phyloP scores from a whole-genome alignment of 768 basidiomycete species.

The Solioccasus polychromus region DNA sequence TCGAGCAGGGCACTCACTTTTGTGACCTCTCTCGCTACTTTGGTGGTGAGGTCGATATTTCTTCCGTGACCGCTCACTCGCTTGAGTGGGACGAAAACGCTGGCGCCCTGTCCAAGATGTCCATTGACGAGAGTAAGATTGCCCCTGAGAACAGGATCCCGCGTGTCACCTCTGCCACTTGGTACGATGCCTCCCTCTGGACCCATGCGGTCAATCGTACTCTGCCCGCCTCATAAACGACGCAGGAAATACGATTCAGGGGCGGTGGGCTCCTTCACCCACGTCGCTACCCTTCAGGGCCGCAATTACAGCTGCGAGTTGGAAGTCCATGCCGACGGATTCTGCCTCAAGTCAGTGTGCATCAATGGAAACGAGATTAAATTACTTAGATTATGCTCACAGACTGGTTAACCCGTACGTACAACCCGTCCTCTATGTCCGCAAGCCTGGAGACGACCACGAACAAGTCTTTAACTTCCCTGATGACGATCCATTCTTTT shows the following conservation, averaged over 20 bases:
- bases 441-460: slow-evolving; percentile 76
- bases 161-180: slow-evolving; percentile 88
- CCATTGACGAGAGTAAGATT: slow-evolving; percentile 82
- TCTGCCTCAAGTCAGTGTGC: slow-evolving; percentile 65
- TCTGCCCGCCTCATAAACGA: slow-evolving; percentile 17
- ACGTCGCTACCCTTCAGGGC: slow-evolving; percentile 89
- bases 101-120: slow-evolving; percentile 76
- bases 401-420: slow-evolving; percentile 94
- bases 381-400: slow-evolving; percentile 9
- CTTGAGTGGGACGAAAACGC: slow-evolving; percentile 92
- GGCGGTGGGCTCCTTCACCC: slow-evolving; percentile 89
- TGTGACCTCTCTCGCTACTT: slow-evolving; percentile 97
- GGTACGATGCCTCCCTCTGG: slow-evolving; percentile 45
- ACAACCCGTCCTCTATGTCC: slow-evolving; percentile 81
- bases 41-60: slow-evolving; percentile 90
- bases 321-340: slow-evolving; percentile 93
- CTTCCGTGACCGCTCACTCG: slow-evolving; percentile 77
- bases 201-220: slow-evolving; percentile 10
- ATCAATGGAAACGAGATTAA: slow-evolving; percentile 5
- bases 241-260: slow-evolving; percentile 92
- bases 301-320: slow-evolving; percentile 92
- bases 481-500: slow-evolving; percentile 92
- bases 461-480: slow-evolving; percentile 70
- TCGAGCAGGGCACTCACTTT: slow-evolving; percentile 96
- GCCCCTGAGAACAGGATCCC: slow-evolving; percentile 88